Evolutionary conservation across 768 basidiomycete species (phyloP), one percentile per base, ranked within the genome.

Genomic region (Hygrocybe coccinea): DNA sequence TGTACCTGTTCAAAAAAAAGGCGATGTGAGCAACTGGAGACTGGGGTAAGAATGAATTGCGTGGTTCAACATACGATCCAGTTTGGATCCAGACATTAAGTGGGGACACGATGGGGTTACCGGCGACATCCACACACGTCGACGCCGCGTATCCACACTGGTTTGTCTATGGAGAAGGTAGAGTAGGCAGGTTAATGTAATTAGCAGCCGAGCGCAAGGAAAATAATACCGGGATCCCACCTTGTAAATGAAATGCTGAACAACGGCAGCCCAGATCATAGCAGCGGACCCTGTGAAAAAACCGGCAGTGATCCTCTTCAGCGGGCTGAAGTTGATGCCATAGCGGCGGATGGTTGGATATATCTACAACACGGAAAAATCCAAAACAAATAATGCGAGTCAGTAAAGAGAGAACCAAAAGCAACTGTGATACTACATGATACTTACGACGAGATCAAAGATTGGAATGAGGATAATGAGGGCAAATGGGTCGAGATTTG

Each of bases 81-180:
- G 82, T 77, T 63, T 89, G 87, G 49, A 83, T 83, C 88, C 88
- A 89, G 12, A 90, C 86, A 56, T 84, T 87, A n/a, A 89, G 67
- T 6, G 82, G 78, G 3, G 86, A 84, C 24, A 82, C 79, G n/a
- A 76, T 60, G 1, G 72, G 66, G 33, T 74, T 70, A 3, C 64
- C 63, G 1, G 64, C 52, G 0, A 68, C 63, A 58, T 79, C 82
- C 5, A 41, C 57, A 61, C 87, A 87, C 1, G 77, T 79, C 12
- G 76, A 61, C 1, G 85, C 86, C 10, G 69, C 54, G 49, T 84
- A 56, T 12, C 82, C 81, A 70, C 71, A 85, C n/a, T 65, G 83
- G 66, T 64, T 82, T 55, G 69, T 79, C 76, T 60, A 61, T 17
- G 41, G 12, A 0, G 60, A 56, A 45, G 21, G 71, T 14, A 37